Conservation (phyloP, 225 moss, liverwort and hornwort genomes). For the Sphagnum tenellum region DNA sequence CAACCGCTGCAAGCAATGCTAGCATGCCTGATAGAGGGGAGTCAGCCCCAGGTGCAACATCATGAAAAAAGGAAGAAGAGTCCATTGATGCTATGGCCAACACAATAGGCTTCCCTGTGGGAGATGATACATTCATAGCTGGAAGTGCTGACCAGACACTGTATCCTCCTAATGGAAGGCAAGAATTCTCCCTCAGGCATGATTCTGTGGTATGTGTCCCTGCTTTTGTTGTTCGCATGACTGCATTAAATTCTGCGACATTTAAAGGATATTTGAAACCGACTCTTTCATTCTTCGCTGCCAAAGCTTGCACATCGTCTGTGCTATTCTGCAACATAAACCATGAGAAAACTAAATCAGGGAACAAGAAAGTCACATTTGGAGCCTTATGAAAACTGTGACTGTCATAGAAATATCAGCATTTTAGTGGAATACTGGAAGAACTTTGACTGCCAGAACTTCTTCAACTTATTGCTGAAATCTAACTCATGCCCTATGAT, state of each 20-base stretch:
- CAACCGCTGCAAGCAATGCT: constrained; percentile 84
- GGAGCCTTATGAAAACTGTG: no score
- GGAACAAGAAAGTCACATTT: background rate
- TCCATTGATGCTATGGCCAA: constrained; percentile 84
- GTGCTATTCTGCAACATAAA: constrained; percentile 57
- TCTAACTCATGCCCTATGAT: no score
- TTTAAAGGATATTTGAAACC: constrained; percentile 44
- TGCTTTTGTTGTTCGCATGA: constrained; percentile 93
- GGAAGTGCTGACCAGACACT: constrained; percentile 88
- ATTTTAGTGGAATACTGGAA: no score
- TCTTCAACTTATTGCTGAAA: no score
- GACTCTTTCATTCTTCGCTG: constrained; percentile 42
- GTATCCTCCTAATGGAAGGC: constrained; percentile 88
- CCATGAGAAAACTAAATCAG: constrained; percentile 21
- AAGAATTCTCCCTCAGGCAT: constrained; percentile 72
- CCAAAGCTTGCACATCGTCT: constrained; percentile 32
- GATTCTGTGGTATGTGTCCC: constrained; percentile 67
- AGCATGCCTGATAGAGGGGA: constrained; percentile 85
- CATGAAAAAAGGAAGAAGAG: constrained; percentile 83
- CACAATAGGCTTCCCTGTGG: constrained; percentile 53
- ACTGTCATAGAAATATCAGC: no score
- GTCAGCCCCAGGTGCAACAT: constrained; percentile 79
- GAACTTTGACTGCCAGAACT: no score
- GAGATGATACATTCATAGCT: constrained; percentile 53
- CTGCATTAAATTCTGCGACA: constrained; percentile 69